A percentile compares a stretch with the other conserved stretches of the same genome.
Evolutionary conservation across 2,329 filamentous ascomycete species (phyloP).

Genomic region (Sporothrix curviconia): DNA sequence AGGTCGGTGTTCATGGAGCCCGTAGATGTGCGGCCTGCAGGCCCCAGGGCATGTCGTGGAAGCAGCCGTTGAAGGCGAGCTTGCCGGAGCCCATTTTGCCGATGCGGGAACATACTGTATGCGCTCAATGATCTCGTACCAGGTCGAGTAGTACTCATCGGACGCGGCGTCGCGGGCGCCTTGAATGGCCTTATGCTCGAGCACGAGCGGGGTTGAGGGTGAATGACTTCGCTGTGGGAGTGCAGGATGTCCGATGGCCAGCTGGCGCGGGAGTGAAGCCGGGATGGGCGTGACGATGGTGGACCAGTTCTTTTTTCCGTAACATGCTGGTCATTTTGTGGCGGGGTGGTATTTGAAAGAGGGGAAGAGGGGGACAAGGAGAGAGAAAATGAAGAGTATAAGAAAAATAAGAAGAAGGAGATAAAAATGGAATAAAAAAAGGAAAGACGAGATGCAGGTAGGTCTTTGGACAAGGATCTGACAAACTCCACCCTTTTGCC

Average conservation of each 20-base stretch:
- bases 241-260: constrained; percentile 68
- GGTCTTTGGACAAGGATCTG: not conserved
- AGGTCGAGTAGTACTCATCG: constrained; percentile 67
- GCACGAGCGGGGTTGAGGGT: constrained; percentile 63
- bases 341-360: not conserved
- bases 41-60: constrained; percentile 66
- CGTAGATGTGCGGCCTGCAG: constrained; percentile 66
- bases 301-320: constrained; percentile 58
- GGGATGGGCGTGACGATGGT: constrained; percentile 66
- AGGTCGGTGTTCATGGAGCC: constrained; percentile 60
- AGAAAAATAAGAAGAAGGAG: not conserved
- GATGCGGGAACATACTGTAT: constrained; percentile 60
- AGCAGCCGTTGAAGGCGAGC: constrained; percentile 64
- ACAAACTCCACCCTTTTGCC: not conserved
- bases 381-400: not conserved
- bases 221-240: constrained; percentile 63
- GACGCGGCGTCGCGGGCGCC: constrained; percentile 60
- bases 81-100: constrained; percentile 58
- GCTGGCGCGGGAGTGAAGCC: constrained; percentile 61
- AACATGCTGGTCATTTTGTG: constrained; percentile 28
- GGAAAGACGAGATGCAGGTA: not conserved
- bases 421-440: not conserved
- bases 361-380: not conserved
- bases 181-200: constrained; percentile 56
- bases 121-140: constrained; percentile 66